Evolutionary conservation across 2,329 filamentous ascomycete genomes (phyloP).

Genomic region (Fusarium coffeatum): DNA sequence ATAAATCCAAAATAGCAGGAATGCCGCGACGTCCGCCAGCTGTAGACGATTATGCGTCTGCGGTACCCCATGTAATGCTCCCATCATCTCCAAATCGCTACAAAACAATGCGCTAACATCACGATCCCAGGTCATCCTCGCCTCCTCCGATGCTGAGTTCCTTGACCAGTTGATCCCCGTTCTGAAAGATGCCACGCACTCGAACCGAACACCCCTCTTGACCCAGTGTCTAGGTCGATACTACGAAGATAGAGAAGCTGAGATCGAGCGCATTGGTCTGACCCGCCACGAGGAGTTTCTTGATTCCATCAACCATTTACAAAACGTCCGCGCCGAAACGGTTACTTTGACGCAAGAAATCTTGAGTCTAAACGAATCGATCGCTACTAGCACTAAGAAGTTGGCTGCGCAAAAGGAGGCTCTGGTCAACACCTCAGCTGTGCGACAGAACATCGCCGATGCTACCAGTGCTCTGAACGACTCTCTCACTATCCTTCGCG

Average conservation of each 20-base stretch:
- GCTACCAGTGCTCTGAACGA: slow-evolving; percentile 88
- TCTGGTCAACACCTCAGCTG: slow-evolving; percentile 89
- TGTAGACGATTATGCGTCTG: slow-evolving; percentile 60
- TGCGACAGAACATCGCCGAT: slow-evolving; percentile 96
- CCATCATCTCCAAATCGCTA: slow-evolving; percentile 24
- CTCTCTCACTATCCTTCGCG: slow-evolving; percentile 89
- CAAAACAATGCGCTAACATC: slow-evolving; percentile 19
- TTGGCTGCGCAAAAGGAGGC: slow-evolving; percentile 94
- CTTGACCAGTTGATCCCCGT: slow-evolving; percentile 95
- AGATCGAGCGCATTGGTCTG: slow-evolving; percentile 94
- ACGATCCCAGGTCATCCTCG: slow-evolving; percentile 81
- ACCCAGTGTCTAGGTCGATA: slow-evolving; percentile 78
- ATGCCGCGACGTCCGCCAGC: slow-evolving; percentile 61
- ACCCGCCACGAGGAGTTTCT: slow-evolving; percentile 98
- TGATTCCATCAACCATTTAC: slow-evolving; percentile 91
- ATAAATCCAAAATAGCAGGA: slow-evolving; percentile 29
- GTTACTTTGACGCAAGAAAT: slow-evolving; percentile 91
- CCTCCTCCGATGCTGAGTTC: slow-evolving; percentile 91
- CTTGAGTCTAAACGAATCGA: slow-evolving; percentile 90
- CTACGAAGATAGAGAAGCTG: slow-evolving; percentile 84
- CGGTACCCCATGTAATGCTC: slow-evolving; percentile 57
- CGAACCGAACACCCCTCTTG: slow-evolving; percentile 77
- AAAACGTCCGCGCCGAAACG: slow-evolving; percentile 90
- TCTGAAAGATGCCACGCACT: slow-evolving; percentile 86
- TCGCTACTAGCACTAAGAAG: slow-evolving; percentile 93